Evolutionary conservation across 352 stramenopile genomes (phyloP), one percentile per base, ranked within the genome.

Genomic region (Phytophthora parvispora): DNA sequence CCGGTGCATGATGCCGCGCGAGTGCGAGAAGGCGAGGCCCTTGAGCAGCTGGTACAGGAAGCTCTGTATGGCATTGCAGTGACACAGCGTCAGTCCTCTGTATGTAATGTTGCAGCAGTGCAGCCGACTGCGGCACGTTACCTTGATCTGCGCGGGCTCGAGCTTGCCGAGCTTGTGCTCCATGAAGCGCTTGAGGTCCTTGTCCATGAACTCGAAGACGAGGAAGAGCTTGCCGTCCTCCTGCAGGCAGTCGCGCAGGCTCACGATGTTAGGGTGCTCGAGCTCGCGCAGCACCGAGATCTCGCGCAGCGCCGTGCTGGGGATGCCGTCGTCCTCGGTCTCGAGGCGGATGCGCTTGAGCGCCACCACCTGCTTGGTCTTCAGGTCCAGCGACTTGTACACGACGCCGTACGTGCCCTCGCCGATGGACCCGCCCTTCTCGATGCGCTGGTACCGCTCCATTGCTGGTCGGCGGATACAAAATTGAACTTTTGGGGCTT

Each of bases 121-220:
- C n/a, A n/a, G n/a, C n/a, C n/a, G n/a, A n/a, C n/a, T 18, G 47
- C 5, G 34, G 13, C 1, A 36, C 13, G 1, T 2, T 24, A 87
- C 87, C 69, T 96, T 96, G 68, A 92, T 82, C 32, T 91, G 78
- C 25, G 68, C 45, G 0, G 70, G 64, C 42, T 94, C 86, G 20
- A 96, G 67, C 36, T 72, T 81, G 27, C 84, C 84, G 16, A 94
- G 74, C 31, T 87, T 93, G 66, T 93, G 82, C 81, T 99, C 96
- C 92, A 99, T 98, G 77, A 91, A 97, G 25, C 86, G 89, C 81
- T 99, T 99, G 27, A 99, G 85, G 77, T 99, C 98, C 49, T 98
- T 95, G 75, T 99, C 98, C 62, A 99, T 96, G 69, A 99, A 99
- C 89, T 99, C 98, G 73, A 99, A 99, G 6, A 99, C 97, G 31